Percentiles rank a stretch among this genome's conserved stretches.
phyloP scores from a whole-genome alignment of 1,284 basidiomycete species.

The Pascua guehoae region DNA sequence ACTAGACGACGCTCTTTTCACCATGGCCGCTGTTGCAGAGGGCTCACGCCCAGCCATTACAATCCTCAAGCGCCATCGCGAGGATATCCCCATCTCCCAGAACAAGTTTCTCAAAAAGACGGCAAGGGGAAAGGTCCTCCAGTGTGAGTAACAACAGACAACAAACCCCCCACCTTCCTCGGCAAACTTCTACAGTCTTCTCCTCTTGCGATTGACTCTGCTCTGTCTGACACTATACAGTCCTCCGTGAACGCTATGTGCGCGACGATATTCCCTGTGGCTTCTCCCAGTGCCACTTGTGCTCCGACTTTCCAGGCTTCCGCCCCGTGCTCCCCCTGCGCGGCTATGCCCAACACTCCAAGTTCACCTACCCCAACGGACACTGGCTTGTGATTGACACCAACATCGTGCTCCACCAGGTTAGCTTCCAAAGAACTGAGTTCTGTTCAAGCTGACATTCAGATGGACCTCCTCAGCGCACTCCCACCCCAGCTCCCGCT shows the following conservation, averaged over 20 bases:
- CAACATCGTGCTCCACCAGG: constrained; percentile 90
- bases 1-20: not conserved
- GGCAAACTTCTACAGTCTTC: too few species aligned
- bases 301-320: constrained; percentile 51
- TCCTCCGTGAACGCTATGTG: constrained; percentile 91
- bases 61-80: constrained; percentile 68
- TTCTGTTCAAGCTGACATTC: constrained; percentile 9
- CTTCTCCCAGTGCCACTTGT: constrained; percentile 65
- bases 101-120: constrained; percentile 95
- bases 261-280: constrained; percentile 93
- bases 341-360: constrained; percentile 56
- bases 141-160: constrained; percentile 56
- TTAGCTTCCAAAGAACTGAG: constrained; percentile 40
- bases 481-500: constrained; percentile 68
- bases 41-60: constrained; percentile 55
- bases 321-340: constrained; percentile 53
- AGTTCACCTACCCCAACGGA: constrained; percentile 43
- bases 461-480: constrained; percentile 91
- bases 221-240: constrained; percentile 45
- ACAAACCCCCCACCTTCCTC: too few species aligned
- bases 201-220: not conserved
- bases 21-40: constrained; percentile 13
- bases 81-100: constrained; percentile 72
- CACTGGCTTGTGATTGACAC: constrained; percentile 93
- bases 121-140: constrained; percentile 86